Evolutionary conservation across 176 grass and related monocot genomes (phyloP).

Genomic region (Rhynchospora breviuscula): DNA sequence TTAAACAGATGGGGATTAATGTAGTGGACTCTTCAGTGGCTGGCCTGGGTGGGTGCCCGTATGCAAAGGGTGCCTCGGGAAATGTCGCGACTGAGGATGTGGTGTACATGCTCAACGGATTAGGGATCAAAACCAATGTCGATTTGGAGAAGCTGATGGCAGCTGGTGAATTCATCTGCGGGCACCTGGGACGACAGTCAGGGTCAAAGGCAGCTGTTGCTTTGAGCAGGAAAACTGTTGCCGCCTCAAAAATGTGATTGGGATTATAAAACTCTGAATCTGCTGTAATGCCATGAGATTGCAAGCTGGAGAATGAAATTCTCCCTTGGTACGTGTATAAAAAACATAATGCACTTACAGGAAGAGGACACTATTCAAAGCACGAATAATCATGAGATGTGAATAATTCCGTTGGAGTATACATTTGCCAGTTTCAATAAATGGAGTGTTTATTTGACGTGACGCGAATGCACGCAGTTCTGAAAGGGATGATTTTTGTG

Average conservation of each 20-base stretch:
- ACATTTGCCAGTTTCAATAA: not conserved
- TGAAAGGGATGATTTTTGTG: not conserved
- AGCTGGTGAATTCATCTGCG: conserved; percentile 67
- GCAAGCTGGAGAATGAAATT: not conserved
- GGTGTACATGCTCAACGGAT: conserved; percentile 78
- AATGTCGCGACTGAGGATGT: conserved; percentile 84
- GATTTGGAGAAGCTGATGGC: conserved; percentile 66
- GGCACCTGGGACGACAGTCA: conserved; percentile 52
- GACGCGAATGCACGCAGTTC: not conserved
- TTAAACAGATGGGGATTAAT: conserved; percentile 65
- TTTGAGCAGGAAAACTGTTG: conserved; percentile 34
- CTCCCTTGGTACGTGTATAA: not conserved
- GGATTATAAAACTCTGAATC: not conserved
- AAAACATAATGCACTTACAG: not conserved
- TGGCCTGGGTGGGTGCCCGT: conserved; percentile 72
- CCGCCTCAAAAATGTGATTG: conserved; percentile 42
- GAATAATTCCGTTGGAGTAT: not conserved
- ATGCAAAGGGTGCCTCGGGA: conserved; percentile 73
- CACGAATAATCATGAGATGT: not conserved
- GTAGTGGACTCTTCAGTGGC: conserved; percentile 66
- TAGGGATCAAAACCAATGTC: conserved; percentile 60
- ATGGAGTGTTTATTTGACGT: not conserved
- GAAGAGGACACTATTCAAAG: not conserved
- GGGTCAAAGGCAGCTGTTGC: conserved; percentile 73
- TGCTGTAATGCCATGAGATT: not conserved